Evolutionary conservation across 1,284 basidiomycete genomes (phyloP), one percentile per base, ranked within the genome.

Genomic region (Tilletia horrida): DNA sequence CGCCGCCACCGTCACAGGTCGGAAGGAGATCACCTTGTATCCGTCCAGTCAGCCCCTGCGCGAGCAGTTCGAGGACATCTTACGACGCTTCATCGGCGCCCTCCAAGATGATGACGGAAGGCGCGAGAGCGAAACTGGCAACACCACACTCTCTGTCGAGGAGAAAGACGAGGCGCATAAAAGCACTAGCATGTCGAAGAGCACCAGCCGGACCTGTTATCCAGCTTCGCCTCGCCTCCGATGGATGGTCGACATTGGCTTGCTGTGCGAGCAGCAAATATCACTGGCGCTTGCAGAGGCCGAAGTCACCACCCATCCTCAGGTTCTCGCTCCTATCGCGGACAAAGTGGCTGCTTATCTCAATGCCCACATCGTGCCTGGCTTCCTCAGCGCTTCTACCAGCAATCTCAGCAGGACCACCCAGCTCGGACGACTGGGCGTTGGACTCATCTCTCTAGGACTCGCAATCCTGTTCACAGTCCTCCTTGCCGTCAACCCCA

Each of bases 201-300:
- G 50, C 29, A 3, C 11, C 40, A 40, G 45, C 18, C 27, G 27
- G 18, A 11, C 0, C 16, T 9, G 3, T 3, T 47, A 2, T 27
- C 64, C 67, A 16, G 69, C 66, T 59, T 63, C 69, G 62, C 66
- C 71, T 4, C 71, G 74, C 11, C 68, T 77, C 13, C 64, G 64
- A 29, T 77, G 75, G 75, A 73, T 75, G 72, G 59, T 75, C 66
- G 72, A 74, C 44, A 63, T 75, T 13, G 75, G 75, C 3, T 69
- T 77, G 18, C 45, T 77, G 29, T 71, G 71, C 0, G 73, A 75
- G 29, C 62, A 55, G 27, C 61, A 66, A 16, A 18, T 77, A 21
- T 59, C 69, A 18, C 66, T 70, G 1, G 65, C 68, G 8, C 42
- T 75, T 40, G 66, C 67, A 21, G 67, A 71, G 63, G 70, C 71